Conservation (phyloP, 108 stramenopile species). For the Fragilaria crotonensis region DNA sequence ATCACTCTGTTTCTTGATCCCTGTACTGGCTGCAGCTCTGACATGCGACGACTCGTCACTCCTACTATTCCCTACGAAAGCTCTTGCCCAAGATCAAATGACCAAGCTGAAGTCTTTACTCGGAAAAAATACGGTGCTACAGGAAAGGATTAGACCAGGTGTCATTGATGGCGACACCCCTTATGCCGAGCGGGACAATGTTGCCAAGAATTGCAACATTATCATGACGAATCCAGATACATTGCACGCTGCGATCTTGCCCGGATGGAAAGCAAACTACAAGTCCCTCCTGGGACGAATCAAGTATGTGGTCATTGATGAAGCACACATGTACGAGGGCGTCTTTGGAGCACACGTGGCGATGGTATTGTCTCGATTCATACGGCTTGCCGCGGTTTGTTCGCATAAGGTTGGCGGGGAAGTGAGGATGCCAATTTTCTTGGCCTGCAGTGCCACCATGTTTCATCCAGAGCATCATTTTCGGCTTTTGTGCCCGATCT, state of each 20-base stretch:
- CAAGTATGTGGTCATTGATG: constrained; percentile 87
- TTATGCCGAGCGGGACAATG: constrained; percentile 51
- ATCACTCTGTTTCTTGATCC: constrained; percentile 74
- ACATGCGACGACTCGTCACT: constrained; percentile 35
- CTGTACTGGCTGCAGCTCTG: constrained; percentile 62
- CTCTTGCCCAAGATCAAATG: constrained; percentile 96
- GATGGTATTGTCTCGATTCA: constrained; percentile 81
- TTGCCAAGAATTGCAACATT: constrained; percentile 63
- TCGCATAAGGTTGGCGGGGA: neutral
- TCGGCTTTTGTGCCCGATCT: constrained; percentile 60
- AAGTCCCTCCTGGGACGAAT: constrained; percentile 47
- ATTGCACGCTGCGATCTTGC: constrained; percentile 87
- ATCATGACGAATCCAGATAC: constrained; percentile 97
- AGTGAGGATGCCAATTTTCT: constrained; percentile 36
- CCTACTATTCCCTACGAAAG: constrained; percentile 95
- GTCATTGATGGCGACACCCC: constrained; percentile 82
- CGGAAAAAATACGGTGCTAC: constrained; percentile 18
- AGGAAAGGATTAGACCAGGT: constrained; percentile 35
- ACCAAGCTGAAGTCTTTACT: constrained; percentile 52
- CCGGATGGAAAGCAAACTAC: constrained; percentile 71
- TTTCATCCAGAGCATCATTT: constrained; percentile 80
- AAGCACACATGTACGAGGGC: constrained; percentile 88
- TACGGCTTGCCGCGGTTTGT: constrained; percentile 49
- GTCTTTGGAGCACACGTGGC: constrained; percentile 96
- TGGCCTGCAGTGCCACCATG: constrained; percentile 93